Evolutionary conservation across 2,329 filamentous ascomycete species (phyloP), one percentile per base, ranked within the genome.

Genomic region (Arachnomyces sp.): DNA sequence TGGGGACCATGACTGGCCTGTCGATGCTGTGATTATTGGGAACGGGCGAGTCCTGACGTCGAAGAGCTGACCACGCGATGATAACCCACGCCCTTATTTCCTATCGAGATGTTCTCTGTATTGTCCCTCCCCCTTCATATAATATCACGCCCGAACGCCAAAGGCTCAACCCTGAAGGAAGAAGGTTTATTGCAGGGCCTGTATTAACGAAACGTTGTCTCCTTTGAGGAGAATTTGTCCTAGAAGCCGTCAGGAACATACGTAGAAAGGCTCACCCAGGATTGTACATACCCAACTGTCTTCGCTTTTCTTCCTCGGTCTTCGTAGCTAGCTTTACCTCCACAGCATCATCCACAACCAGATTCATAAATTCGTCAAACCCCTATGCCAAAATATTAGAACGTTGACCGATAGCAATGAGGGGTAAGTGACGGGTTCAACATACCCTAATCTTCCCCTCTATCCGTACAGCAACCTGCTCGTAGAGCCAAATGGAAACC

Each of bases 331-430:
- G 77, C 63, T 82, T 84, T 33, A 98, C 88, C 67, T 96, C 90
- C 42, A 95, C 79, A 20, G 92, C 92, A 54, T 98, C 88, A 58
- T 98, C 92, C 50, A 94, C 77, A 30, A 96, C 92, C 36, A 98
- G 73, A 69, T 98, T 98, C 89, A 98, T 95, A 70, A 96, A 98
- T 66, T 98, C 92, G 62, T 98, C 92, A 52, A 98, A 98, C 11
- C 92, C 89, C 88, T 94, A 48, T n/a, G 17, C 28, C n/a, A 32
- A 28, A 16, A 12, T 30, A 36, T 35, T 31, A 35, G 6, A 18
- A 31, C 11, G 34, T 47, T 35, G 48, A 39, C 31, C 39, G 16
- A 28, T 11, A 35, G 33, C 46, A 17, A 32, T 18, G 11, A 15
- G 8, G 16, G 39, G 34, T n/a, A 33, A 18, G n/a, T 33, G 42